Evolutionary conservation across 495 filamentous ascomycete species (phyloP), one percentile per base, ranked within the genome.

Genomic region (Penicillium cataractarum): DNA sequence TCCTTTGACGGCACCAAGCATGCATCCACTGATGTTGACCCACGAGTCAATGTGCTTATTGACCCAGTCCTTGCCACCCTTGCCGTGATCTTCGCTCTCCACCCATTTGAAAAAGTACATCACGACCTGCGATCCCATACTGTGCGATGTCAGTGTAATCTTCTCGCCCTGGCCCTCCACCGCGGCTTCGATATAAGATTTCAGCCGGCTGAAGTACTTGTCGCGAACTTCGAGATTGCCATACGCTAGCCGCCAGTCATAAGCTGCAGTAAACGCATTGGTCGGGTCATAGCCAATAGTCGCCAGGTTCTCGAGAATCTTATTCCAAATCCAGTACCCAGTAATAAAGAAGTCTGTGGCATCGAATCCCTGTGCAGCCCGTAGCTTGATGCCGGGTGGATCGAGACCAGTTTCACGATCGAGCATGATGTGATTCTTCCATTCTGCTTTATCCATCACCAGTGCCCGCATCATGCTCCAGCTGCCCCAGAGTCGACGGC

Each of bases 51-150:
- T 85, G 71, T 97, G 85, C 24, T 81, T 83, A 44, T 99, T 93
- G 1, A 98, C 96, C 95, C 95, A 99, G 64, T 86, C 83, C 15
- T 87, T 83, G 6, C 95, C 95, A 7, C 93, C 92, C 29, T 86
- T 85, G 21, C 94, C 95, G 57, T 93, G 86, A 1, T 85, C 83
- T 24, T 87, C 78, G 21, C 91, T 87, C 64, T 96, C 92, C 9
- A 96, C 94, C 95, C 95, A 99, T 66, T 99, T 96, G 69, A 97
- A 91, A 76, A 99, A 99, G 78, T 97, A 98, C 71, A 96, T 89
- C 13, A 94, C 79, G 0, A 99, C 93, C 74, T 98, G 96, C 35
- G 90, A 92, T 32, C 95, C 95, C 95, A 99, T 99, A 73, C 91
- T 96, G 78, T 99, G 95, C 6, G 92, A 95, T 1, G 93, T 83